Evolutionary conservation across 306 rosid species (phyloP).

Genomic region (Pueraria montana): DNA sequence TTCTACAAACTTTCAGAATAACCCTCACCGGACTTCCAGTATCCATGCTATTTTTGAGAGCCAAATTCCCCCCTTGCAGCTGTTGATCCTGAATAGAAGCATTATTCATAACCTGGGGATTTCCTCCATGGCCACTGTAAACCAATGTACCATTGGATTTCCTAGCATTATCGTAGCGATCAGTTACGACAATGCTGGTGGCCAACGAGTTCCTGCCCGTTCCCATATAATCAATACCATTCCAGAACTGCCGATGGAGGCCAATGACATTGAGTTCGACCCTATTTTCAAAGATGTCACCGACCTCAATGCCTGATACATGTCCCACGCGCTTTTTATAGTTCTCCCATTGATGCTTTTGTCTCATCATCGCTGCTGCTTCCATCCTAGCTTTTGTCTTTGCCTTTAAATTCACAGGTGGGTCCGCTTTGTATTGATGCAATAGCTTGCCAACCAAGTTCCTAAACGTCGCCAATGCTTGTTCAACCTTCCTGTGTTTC

Average conservation of each 20-base stretch:
- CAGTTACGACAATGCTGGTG: constrained; percentile 56
- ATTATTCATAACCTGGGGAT: not conserved
- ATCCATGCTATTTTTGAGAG: constrained; percentile 55
- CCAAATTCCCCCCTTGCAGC: constrained; percentile 55
- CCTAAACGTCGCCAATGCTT: constrained; percentile 38
- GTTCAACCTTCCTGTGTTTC: constrained; percentile 35
- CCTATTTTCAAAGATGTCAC: constrained; percentile 53
- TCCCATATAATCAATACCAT: constrained; percentile 58
- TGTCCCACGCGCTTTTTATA: constrained; percentile 40
- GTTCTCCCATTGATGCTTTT: constrained; percentile 31
- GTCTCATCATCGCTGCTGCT: constrained; percentile 24
- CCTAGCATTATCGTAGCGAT: constrained; percentile 41
- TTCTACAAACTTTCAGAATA: constrained; percentile 26
- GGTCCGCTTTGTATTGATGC: not conserved
- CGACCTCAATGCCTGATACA: constrained; percentile 54
- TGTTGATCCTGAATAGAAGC: constrained; percentile 44
- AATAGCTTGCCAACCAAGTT: not conserved
- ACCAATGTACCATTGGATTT: constrained; percentile 26
- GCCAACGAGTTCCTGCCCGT: constrained; percentile 38
- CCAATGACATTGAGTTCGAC: constrained; percentile 55
- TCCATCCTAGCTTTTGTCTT: not conserved
- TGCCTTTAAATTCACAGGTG: not conserved
- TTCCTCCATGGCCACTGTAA: constrained; percentile 62
- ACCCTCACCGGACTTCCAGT: constrained; percentile 55
- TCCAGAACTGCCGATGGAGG: constrained; percentile 45